Base-by-base conservation (phyloP, 2,329 filamentous ascomycete genomes). In the Curvularia eragrostidis region DNA sequence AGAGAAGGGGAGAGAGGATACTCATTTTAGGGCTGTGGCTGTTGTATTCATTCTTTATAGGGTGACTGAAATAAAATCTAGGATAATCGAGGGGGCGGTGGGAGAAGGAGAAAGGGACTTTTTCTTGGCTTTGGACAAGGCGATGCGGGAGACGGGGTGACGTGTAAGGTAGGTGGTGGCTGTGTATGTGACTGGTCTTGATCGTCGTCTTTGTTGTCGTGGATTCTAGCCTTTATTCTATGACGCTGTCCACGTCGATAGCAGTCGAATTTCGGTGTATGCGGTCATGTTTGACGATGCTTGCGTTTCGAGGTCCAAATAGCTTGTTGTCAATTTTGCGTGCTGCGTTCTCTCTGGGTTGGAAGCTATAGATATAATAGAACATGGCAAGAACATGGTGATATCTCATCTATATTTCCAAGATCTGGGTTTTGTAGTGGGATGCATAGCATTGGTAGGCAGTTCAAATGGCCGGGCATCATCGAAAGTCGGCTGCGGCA, bases 391-490 rank as follows among this genome's bases (percentile, higher is more conserved):
- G 19, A 42, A 24, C 12, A 15, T 42, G 9, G 5, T 13, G 13
- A 19, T 6, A 10, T 12, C 8, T 51, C 48, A 43, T 32, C 5
- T 19, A 9, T 34, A 51, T 30, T n/a, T 28, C 12, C 23, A 32
- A 30, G 18, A n/a, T 21, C 23, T 42, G 13, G 15, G 8, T 13
- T 51, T 28, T 19, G 30, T 44, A 3, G 19, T 24, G 5, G 10
- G 19, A 47, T 23, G 38, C 10, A 47, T 32, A 15, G 7, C 49
- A 42, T 42, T 39, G 15, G 54, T 49, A 3, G 63, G 63, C 32
- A 65, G 30, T 54, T 65, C 61, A n/a, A 59, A 30, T 19, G 61
- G 58, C 32, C 38, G 50, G 2, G 39, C 28, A 39, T 61, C 38
- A 41, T 63, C 48, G 3, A 61, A 47, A 1, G 28, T 43, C 8